Percentiles rank a stretch among this genome's conserved stretches.
Evolutionary conservation across 345 rosid species (phyloP).

Genomic region (Hevea brasiliensis): DNA sequence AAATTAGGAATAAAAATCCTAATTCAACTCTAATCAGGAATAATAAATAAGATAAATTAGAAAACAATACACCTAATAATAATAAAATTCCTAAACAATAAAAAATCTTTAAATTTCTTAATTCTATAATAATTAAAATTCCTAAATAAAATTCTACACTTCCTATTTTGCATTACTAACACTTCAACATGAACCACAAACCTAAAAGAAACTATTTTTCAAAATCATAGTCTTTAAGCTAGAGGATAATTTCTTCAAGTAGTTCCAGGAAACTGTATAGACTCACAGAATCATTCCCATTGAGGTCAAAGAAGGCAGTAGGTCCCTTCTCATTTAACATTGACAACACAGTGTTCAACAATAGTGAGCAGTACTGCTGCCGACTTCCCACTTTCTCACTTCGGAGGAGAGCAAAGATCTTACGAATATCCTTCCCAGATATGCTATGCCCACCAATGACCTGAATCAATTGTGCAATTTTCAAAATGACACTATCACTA

Average conservation of each 20-base stretch:
- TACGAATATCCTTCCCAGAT: conserved; percentile 97
- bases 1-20: no score
- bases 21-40: no score
- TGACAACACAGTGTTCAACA: conserved; percentile 71
- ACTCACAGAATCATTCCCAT: conserved; percentile 89
- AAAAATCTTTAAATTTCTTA: no score
- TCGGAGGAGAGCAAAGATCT: conserved; percentile 90
- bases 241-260: not conserved
- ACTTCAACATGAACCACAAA: not conserved
- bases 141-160: no score
- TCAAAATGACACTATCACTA: conserved; percentile 65
- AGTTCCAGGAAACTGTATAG: conserved; percentile 3
- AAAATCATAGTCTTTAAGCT: not conserved
- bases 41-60: no score
- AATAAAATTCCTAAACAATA: no score
- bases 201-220: not conserved
- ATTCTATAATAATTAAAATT: no score
- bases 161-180: no score
- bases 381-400: conserved; percentile 82
- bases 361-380: conserved; percentile 80
- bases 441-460: conserved; percentile 96
- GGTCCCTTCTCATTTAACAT: conserved; percentile 99
- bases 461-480: conserved; percentile 81
- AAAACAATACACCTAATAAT: no score
- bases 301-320: conserved; percentile 87